These are phyloP conservation scores for Candida pseudoviswanathii DNA, from an alignment of 1,139 yeast genomes.

Conservation along the genomic window DNA sequence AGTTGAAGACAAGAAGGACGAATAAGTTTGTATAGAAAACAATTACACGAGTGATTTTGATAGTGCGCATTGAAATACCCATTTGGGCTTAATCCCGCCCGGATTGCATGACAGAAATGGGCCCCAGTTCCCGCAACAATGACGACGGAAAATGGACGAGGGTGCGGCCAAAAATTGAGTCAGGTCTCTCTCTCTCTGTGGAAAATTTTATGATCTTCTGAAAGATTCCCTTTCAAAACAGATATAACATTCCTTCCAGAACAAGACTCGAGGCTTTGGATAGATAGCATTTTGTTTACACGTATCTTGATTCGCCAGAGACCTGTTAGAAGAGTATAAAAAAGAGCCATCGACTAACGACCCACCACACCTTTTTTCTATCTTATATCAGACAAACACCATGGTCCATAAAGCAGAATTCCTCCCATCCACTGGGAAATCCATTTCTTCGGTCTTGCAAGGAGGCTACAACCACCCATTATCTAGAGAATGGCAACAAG, in stretches of 20 bases:
- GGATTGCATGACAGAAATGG: neutral
- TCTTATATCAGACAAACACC: neutral
- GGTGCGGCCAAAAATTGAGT: no score
- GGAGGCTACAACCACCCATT: conserved; percentile 95
- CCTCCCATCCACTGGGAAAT: conserved; percentile 57
- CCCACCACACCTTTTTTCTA: neutral
- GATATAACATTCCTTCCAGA: neutral
- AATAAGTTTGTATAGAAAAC: conserved; percentile 1
- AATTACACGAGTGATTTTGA: neutral
- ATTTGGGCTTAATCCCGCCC: neutral
- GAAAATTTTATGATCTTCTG: neutral
- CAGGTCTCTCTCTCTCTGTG: no score
- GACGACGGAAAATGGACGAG: no score
- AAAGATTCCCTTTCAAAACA: conserved; percentile 1
- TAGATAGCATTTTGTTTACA: neutral
- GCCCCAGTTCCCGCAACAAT: no score
- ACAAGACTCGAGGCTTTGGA: no score
- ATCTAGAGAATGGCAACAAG: conserved; percentile 88
- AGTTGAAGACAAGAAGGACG: conserved; percentile 10
- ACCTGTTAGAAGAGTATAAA: neutral
- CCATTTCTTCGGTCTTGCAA: conserved; percentile 77
- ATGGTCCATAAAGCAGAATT: conserved; percentile 71
- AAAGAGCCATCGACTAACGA: neutral
- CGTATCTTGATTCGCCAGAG: neutral
- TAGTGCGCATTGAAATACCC: neutral